Conservation (phyloP, 192 early-diverging fungal species). For the Coemansia sp. region DNA sequence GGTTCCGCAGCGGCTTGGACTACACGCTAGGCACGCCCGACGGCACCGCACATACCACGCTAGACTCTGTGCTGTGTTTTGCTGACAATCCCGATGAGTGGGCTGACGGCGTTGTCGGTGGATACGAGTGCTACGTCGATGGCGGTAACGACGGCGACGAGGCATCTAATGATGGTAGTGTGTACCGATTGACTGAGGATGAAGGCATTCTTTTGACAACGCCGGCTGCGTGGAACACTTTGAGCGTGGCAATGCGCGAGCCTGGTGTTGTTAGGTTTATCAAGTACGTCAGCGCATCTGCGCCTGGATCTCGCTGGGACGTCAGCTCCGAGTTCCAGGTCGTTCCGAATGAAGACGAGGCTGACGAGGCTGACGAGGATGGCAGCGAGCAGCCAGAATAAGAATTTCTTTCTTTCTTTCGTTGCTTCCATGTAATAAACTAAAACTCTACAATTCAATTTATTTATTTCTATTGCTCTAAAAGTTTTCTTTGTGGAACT, state of each 20-base stretch:
- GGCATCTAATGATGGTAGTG: constrained; percentile 61
- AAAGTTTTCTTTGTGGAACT: constrained; percentile 72
- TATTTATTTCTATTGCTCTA: constrained; percentile 28
- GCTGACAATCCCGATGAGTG: constrained; percentile 51
- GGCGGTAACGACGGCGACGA: constrained; percentile 67
- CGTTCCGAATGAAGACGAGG: constrained; percentile 30
- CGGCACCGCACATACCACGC: constrained; percentile 46
- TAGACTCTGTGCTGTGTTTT: constrained; percentile 69
- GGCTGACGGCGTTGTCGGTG: constrained; percentile 66
- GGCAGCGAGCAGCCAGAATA: background rate
- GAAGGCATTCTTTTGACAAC: constrained; percentile 72
- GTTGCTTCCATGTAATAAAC: too few species aligned
- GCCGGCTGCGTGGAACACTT: constrained; percentile 64
- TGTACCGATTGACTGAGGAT: constrained; percentile 61
- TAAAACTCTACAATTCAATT: background rate
- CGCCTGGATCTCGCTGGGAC: constrained; percentile 77
- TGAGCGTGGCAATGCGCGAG: constrained; percentile 69
- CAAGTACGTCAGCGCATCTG: constrained; percentile 77
- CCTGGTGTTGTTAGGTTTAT: constrained; percentile 77
- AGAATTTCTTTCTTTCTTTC: background rate
- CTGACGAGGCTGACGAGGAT: background rate
- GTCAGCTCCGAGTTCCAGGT: constrained; percentile 69
- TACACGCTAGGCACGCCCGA: constrained; percentile 73
- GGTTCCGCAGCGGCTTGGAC: constrained; percentile 79
- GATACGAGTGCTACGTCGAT: constrained; percentile 77